A percentile compares a stretch with the other conserved stretches of the same genome.
Evolutionary conservation across 176 grass and related monocot genomes (phyloP).

Genomic region (Typha latifolia): DNA sequence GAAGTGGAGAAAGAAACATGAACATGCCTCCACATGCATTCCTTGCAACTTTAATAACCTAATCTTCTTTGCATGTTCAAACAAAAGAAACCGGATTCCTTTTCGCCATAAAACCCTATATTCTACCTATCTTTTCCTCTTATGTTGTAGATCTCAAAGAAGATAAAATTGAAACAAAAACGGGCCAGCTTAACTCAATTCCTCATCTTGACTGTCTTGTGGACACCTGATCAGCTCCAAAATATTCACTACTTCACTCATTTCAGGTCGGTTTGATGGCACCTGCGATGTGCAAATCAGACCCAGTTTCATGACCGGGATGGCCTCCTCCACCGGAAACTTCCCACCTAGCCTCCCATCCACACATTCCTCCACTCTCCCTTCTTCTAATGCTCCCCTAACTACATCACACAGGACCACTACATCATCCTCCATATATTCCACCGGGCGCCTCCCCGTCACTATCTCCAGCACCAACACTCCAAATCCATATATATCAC

Average conservation of each 20-base stretch:
- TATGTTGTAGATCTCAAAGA: conserved; percentile 14
- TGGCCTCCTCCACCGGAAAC: conserved; percentile 62
- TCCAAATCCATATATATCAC: conserved; percentile 83
- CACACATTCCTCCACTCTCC: conserved; percentile 54
- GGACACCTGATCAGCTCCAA: conserved; percentile 75
- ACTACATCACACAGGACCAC: conserved; percentile 79
- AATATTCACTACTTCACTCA: conserved; percentile 72
- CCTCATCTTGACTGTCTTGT: conserved; percentile 41
- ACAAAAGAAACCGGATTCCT: conserved; percentile 11
- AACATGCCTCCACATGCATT: background rate
- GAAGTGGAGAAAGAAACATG: background rate
- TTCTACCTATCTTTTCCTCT: background rate
- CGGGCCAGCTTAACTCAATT: conserved; percentile 46
- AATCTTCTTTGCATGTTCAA: background rate
- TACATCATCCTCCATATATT: conserved; percentile 97
- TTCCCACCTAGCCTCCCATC: conserved; percentile 53
- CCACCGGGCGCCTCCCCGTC: conserved; percentile 58
- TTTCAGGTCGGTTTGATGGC: conserved; percentile 81
- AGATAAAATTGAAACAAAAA: conserved; percentile 15
- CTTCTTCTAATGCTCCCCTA: conserved; percentile 63
- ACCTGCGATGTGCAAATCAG: conserved; percentile 88
- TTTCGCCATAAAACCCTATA: conserved; percentile 11
- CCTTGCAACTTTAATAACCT: background rate
- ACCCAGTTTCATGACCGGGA: conserved; percentile 74
- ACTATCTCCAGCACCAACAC: conserved; percentile 60